phyloP scores from a whole-genome alignment of 2,329 filamentous ascomycete species.

The Neospermospora avenae region DNA sequence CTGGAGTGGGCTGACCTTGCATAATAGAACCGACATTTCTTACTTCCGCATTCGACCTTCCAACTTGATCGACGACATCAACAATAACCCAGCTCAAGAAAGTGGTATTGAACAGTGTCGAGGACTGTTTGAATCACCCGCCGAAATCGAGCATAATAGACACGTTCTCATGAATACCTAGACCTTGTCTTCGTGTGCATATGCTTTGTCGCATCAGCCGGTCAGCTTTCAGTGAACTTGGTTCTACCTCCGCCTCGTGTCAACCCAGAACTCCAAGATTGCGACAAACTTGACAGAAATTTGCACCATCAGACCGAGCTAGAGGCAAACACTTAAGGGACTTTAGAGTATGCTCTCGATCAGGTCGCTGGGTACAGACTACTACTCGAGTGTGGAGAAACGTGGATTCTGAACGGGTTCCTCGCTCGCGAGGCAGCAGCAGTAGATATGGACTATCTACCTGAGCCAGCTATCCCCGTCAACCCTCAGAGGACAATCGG shows the following conservation, averaged over 20 bases:
- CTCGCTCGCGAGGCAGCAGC: conserved; percentile 12
- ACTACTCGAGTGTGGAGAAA: background rate
- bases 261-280: background rate
- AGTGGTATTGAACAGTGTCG: background rate
- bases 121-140: background rate
- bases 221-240: conserved; percentile 6
- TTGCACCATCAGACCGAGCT: background rate
- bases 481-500: conserved; percentile 46
- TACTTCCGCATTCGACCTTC: conserved; percentile 12
- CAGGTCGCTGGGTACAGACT: background rate
- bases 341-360: background rate
- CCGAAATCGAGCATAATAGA: background rate
- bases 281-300: background rate
- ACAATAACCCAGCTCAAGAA: conserved; percentile 1
- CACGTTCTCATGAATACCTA: background rate
- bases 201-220: conserved; percentile 1
- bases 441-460: conserved; percentile 24
- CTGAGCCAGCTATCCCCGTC: conserved; percentile 25
- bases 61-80: conserved; percentile 6
- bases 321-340: background rate
- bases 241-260: background rate
- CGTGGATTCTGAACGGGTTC: background rate
- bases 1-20: background rate
- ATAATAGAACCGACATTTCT: background rate
- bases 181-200: background rate